Percentiles rank a stretch among this genome's conserved stretches.
These are phyloP conservation scores for Kwoniella pini DNA, from an alignment of 768 basidiomycete genomes.

Conservation along the genomic window DNA sequence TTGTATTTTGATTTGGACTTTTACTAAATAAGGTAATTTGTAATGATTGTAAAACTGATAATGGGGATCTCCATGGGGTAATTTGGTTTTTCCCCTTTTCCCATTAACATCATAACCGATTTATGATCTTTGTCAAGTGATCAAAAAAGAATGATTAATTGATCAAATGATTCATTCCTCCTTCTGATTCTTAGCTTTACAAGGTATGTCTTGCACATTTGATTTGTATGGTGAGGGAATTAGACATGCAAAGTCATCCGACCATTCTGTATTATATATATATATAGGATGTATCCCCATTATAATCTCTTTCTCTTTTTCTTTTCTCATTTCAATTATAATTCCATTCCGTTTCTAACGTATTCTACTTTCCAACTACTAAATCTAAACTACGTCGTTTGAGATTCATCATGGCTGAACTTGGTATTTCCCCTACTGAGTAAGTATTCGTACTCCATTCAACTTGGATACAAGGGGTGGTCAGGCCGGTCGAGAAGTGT, in stretches of 20 bases:
- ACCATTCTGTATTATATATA: neutral
- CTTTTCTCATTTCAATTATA: neutral
- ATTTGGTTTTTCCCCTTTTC: neutral
- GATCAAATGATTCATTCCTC: neutral
- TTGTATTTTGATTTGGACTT: no score
- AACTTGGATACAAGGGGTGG: neutral
- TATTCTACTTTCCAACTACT: no score
- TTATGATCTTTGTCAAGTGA: constrained; percentile 14
- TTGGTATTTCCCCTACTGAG: constrained; percentile 47
- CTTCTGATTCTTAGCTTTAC: neutral
- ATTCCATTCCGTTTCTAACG: neutral
- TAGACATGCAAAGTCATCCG: constrained; percentile 2
- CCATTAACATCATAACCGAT: no score
- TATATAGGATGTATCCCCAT: neutral
- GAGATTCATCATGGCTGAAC: constrained; percentile 39
- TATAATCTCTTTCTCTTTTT: neutral
- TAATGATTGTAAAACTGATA: neutral
- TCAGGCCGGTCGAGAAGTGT: neutral
- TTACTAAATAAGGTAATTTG: neutral
- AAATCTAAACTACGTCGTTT: no score
- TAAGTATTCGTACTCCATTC: constrained; percentile 20
- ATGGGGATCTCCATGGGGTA: constrained; percentile 3
- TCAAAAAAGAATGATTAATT: neutral
- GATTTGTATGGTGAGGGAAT: neutral
- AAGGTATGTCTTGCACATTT: no score